Evolutionary conservation across 2,329 filamentous ascomycete species (phyloP).

Genomic region (Amauroascus niger): DNA sequence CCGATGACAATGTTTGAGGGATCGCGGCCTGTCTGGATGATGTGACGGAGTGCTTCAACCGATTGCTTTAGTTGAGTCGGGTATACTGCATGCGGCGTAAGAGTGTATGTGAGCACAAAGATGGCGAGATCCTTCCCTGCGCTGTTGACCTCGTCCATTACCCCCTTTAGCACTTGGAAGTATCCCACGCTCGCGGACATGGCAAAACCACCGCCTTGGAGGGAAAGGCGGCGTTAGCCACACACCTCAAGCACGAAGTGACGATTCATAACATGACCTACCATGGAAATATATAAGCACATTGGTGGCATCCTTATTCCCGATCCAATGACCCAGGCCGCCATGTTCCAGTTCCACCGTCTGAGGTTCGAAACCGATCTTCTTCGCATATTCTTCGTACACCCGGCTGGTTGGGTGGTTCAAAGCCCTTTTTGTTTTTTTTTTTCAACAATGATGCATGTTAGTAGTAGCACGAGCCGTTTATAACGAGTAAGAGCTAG

Average conservation of each 20-base stretch:
- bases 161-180: constrained; percentile 40
- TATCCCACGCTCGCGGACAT: constrained; percentile 41
- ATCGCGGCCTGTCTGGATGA: constrained; percentile 29
- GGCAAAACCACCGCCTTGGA: constrained; percentile 47
- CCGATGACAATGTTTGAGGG: constrained; percentile 32
- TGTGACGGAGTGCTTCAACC: constrained; percentile 33
- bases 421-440: constrained; percentile 22
- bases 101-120: constrained; percentile 49
- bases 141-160: constrained; percentile 36
- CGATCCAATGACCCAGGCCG: constrained; percentile 32
- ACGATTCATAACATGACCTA: constrained; percentile 13
- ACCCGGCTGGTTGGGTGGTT: constrained; percentile 20
- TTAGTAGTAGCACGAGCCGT: neutral
- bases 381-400: constrained; percentile 24
- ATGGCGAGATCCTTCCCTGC: constrained; percentile 40
- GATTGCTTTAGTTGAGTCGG: constrained; percentile 38
- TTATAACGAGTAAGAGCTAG: neutral
- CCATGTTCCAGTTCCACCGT: constrained; percentile 26
- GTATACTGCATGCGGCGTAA: constrained; percentile 41
- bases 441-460: neutral
- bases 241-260: neutral
- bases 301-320: constrained; percentile 32
- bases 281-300: constrained; percentile 34
- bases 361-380: constrained; percentile 23
- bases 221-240: neutral